Evolutionary conservation across 306 rosid genomes (phyloP).

Genomic region (Boehmeria nivea): DNA sequence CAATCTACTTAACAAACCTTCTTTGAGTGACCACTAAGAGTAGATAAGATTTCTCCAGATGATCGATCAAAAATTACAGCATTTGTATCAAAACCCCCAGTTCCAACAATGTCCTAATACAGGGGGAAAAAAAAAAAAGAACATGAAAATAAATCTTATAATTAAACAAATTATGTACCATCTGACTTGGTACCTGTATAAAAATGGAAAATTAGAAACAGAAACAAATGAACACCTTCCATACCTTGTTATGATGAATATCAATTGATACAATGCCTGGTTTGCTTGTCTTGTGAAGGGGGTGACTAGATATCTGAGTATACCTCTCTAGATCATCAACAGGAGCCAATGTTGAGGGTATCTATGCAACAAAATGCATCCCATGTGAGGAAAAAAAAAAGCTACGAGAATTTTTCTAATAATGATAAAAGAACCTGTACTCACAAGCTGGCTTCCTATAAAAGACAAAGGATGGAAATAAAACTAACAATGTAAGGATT

Average conservation of each 20-base stretch:
- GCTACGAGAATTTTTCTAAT: background rate
- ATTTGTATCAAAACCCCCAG: constrained; percentile 92
- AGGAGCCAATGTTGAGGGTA: constrained; percentile 78
- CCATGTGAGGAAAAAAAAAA: background rate
- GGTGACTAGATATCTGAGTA: constrained; percentile 96
- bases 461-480: background rate
- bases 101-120: constrained; percentile 78
- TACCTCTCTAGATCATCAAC: constrained; percentile 72
- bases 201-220: background rate
- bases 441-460: background rate
- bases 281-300: constrained; percentile 91
- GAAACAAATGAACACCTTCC: background rate
- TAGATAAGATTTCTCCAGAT: constrained; percentile 86
- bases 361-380: constrained; percentile 36
- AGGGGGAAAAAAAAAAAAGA: constrained; percentile 1
- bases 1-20: constrained; percentile 47
- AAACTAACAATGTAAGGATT: background rate
- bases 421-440: background rate
- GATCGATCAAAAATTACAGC: constrained; percentile 88
- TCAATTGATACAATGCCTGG: constrained; percentile 86
- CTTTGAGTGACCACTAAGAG: constrained; percentile 89
- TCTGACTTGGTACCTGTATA: background rate
- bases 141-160: too few relatives aligned
- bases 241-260: constrained; percentile 67
- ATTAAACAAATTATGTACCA: background rate